Percentiles rank a stretch among this genome's conserved stretches.
These are phyloP conservation scores for Trichoderma semiorbis DNA, from an alignment of 2,329 filamentous ascomycete species.

Conservation along the genomic window DNA sequence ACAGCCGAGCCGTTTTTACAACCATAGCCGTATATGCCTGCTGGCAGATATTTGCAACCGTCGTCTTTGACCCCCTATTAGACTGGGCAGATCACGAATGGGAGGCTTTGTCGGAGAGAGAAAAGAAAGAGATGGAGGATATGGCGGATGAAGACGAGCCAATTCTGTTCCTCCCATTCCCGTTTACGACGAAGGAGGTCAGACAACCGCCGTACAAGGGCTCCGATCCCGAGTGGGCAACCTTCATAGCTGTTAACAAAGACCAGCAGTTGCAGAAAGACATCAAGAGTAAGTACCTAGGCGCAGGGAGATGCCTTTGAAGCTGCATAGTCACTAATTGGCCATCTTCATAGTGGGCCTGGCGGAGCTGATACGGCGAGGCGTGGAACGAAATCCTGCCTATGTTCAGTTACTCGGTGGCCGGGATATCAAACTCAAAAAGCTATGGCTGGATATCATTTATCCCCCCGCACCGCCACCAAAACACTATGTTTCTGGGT, in stretches of 20 bases:
- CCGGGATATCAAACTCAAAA: constrained; percentile 45
- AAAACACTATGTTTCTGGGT: constrained; percentile 59
- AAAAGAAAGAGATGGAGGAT: constrained; percentile 40
- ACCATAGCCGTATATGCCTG: constrained; percentile 35
- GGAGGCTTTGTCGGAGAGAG: constrained; percentile 41
- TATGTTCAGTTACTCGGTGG: constrained; percentile 45
- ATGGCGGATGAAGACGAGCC: constrained; percentile 43
- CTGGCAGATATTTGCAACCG: constrained; percentile 42
- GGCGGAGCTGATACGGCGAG: constrained; percentile 33
- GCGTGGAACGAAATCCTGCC: constrained; percentile 39
- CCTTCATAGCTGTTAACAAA: constrained; percentile 56
- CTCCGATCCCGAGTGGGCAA: constrained; percentile 60
- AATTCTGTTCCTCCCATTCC: constrained; percentile 58
- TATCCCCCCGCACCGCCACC: constrained; percentile 59
- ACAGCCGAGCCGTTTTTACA: constrained; percentile 31
- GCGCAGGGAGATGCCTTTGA: neutral
- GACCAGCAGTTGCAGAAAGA: constrained; percentile 46
- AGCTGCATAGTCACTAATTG: constrained; percentile 19
- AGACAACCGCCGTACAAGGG: constrained; percentile 50
- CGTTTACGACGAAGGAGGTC: constrained; percentile 52
- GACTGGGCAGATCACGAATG: constrained; percentile 42
- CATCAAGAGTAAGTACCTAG: constrained; percentile 43
- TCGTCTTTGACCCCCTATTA: constrained; percentile 46
- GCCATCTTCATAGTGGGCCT: constrained; percentile 27
- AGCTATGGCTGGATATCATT: constrained; percentile 59